Conservation (phyloP, 257 asterid genomes). For the Salvia hispanica region DNA sequence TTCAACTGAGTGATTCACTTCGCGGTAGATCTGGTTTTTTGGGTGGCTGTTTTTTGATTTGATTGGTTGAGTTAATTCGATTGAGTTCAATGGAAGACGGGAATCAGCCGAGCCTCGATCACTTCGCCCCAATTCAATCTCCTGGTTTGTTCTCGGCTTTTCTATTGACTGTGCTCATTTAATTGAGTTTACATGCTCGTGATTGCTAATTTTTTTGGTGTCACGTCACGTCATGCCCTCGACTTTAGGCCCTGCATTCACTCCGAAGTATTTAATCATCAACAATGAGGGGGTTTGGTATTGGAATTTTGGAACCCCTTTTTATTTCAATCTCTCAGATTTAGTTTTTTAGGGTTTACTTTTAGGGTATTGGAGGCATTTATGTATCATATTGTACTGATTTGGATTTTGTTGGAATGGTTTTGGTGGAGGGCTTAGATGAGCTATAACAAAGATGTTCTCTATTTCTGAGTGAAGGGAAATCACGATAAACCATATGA, state of each 20-base stretch:
- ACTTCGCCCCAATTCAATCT: constrained; percentile 61
- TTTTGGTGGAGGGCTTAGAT: constrained; percentile 16
- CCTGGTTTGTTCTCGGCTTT: constrained; percentile 52
- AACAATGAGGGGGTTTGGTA: neutral
- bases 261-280: constrained; percentile 7
- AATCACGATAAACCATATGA: neutral
- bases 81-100: constrained; percentile 65
- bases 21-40: constrained; percentile 47
- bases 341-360: constrained; percentile 31
- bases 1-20: constrained; percentile 37
- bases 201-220: constrained; percentile 8
- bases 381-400: constrained; percentile 3
- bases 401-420: constrained; percentile 7
- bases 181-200: constrained; percentile 12
- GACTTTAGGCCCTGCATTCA: constrained; percentile 5
- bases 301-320: constrained; percentile 15
- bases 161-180: constrained; percentile 14
- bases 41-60: constrained; percentile 30
- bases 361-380: constrained; percentile 1
- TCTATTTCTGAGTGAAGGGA: too few species aligned
- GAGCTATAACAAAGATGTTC: neutral
- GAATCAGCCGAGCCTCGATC: constrained; percentile 60
- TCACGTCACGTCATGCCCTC: neutral
- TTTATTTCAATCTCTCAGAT: constrained; percentile 19
- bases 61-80: constrained; percentile 36